Percentiles rank a stretch among this genome's conserved stretches.
Evolutionary conservation across 2,329 filamentous ascomycete genomes (phyloP).

Genomic region (Coniochaeta ligniaria): DNA sequence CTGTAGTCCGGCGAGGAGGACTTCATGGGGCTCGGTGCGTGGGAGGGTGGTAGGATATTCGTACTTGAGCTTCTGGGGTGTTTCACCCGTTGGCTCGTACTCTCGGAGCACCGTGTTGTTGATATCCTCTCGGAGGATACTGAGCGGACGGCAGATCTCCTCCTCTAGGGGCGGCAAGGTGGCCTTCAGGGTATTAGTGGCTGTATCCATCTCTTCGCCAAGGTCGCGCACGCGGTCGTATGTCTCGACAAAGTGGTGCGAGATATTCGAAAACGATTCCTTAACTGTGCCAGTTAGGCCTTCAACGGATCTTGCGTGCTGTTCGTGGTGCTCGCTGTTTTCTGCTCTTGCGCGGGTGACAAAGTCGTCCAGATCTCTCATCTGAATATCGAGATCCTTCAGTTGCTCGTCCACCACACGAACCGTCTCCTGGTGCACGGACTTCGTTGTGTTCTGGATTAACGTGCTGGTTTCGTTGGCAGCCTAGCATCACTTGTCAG

Average conservation of each 20-base stretch:
- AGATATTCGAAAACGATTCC: conserved; percentile 64
- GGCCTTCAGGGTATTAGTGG: conserved; percentile 50
- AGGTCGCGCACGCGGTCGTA: conserved; percentile 62
- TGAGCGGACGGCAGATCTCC: conserved; percentile 61
- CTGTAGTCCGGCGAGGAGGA: conserved; percentile 33
- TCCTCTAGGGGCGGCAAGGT: conserved; percentile 53
- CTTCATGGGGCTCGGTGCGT: conserved; percentile 51
- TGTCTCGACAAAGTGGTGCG: conserved; percentile 61
- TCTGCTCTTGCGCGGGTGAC: conserved; percentile 74
- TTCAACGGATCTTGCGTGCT: conserved; percentile 60
- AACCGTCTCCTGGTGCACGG: conserved; percentile 85
- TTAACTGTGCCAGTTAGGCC: conserved; percentile 62
- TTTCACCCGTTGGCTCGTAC: conserved; percentile 79
- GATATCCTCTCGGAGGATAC: conserved; percentile 64
- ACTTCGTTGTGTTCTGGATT: conserved; percentile 76
- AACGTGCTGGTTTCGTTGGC: conserved; percentile 76
- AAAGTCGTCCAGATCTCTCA: conserved; percentile 85
- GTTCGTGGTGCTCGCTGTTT: conserved; percentile 69
- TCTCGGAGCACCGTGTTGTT: conserved; percentile 60
- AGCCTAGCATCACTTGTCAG: conserved; percentile 30
- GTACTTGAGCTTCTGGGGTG: conserved; percentile 75
- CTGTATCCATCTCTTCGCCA: conserved; percentile 58
- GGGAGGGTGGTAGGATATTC: conserved; percentile 74
- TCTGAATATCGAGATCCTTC: conserved; percentile 77
- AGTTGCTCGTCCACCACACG: conserved; percentile 87